Base-by-base conservation (phyloP, 208 protist genomes). In the Acanthamoeba triangularis region DNA sequence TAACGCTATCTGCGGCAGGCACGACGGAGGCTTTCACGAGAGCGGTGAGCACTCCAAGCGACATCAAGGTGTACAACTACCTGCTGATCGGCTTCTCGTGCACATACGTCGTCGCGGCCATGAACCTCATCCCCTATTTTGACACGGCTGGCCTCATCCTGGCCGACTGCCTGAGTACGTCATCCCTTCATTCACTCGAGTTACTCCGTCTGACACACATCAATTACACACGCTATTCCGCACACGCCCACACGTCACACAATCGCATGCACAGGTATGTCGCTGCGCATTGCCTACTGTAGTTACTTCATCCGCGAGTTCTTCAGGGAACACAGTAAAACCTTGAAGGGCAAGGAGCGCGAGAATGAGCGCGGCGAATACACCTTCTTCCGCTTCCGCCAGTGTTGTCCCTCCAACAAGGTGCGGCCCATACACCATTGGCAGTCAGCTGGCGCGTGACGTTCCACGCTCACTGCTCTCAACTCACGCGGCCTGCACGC, bases 61-160 rank as follows among this genome's bases (percentile, higher is more conserved):
- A 90, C 25, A 90, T 90, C 33, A 90, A 90, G 47, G 13, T 67
- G 4, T 90, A 90, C 56, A 90, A 90, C 56, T 59, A 67, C 16
- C 6, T 41, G 30, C 35, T 90, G 23, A 90, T 90, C 33, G 52
- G 28, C 30, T 90, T 90, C 33, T 59, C 82, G 6, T 25, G 18
- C 14, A 13, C 65, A 30, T 90, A 90, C 23, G 82, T 90, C 16
- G 44, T 4, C 37, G 82, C 56, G 30, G 82, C 82, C 18, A 90
- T 90, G 28, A 37, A 52, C 47, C 56, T 90, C 30, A 65, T 90
- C 47, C 82, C 47, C n/a, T 44, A 65, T 6, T 65, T 59, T 25
- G 52, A 67, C 16, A 90, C 54, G 5, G 54, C 56, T 4, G 82
- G 82, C 56, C 82, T 90, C n/a, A 90, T 90, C 30, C 7, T 65